phyloP scores from a whole-genome alignment of 2,329 filamentous ascomycete genomes.

The Penicillium thymicola region DNA sequence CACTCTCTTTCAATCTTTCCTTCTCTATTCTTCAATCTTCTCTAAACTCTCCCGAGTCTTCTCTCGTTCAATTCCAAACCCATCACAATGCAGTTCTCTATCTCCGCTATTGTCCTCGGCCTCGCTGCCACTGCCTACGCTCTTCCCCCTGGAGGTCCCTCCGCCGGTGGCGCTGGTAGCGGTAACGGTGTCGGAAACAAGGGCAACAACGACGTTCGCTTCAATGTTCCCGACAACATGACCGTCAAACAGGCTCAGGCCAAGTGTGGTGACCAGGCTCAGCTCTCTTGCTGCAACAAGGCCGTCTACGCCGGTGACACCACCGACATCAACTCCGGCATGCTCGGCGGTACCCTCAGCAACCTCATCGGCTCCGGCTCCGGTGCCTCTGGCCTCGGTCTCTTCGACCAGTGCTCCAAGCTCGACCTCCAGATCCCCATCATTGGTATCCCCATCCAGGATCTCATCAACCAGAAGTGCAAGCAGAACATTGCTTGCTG shows the following conservation, averaged over 20 bases:
- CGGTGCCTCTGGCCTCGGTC: conserved; percentile 34
- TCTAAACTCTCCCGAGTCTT: conserved; percentile 16
- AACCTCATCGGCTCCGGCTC: conserved; percentile 36
- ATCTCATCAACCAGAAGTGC: conserved; percentile 39
- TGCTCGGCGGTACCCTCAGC: conserved; percentile 34
- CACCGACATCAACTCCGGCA: conserved; percentile 31
- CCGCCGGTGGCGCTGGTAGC: conserved; percentile 20
- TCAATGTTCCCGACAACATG: conserved; percentile 31
- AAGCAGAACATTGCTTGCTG: conserved; percentile 43
- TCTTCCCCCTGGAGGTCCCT: conserved; percentile 23
- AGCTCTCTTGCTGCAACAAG: conserved; percentile 43
- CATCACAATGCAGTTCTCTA: conserved; percentile 39
- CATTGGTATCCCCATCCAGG: conserved; percentile 30
- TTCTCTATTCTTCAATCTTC: conserved; percentile 16
- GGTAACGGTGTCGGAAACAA: conserved; percentile 30
- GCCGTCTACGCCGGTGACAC: conserved; percentile 35
- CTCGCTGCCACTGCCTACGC: conserved; percentile 35
- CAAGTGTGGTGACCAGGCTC: conserved; percentile 39
- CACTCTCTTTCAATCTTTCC: conserved; percentile 30
- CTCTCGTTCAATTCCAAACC: conserved; percentile 31
- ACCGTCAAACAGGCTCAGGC: conserved; percentile 39
- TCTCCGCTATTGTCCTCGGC: conserved; percentile 33
- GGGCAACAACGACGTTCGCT: conserved; percentile 34
- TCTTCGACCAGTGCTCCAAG: conserved; percentile 45
- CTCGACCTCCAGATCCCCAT: conserved; percentile 30